These are phyloP conservation scores for Dysphania ambrosioides DNA, from an alignment of 148 eudicot species.

Conservation along the genomic window DNA sequence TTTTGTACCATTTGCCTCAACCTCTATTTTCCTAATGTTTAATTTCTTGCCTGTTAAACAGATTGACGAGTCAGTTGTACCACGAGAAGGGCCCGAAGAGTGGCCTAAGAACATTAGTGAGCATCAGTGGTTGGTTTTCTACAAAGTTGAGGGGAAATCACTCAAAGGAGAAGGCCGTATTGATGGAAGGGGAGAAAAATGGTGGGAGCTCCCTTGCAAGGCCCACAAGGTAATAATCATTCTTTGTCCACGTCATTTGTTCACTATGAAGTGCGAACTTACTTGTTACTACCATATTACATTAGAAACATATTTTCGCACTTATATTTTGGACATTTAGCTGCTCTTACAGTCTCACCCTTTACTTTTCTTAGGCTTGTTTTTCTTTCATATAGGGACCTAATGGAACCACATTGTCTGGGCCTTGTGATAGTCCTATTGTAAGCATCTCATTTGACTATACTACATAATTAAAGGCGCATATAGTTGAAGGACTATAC, in stretches of 20 bases:
- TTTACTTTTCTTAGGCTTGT: neutral
- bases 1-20: too few relatives aligned
- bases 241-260: neutral
- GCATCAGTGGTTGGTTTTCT: constrained; percentile 82
- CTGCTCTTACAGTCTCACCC: too few relatives aligned
- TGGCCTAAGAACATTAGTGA: constrained; percentile 63
- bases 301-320: too few relatives aligned
- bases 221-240: constrained; percentile 67
- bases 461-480: neutral
- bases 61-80: constrained; percentile 72
- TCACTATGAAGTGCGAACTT: too few relatives aligned
- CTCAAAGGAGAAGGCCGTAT: constrained; percentile 72
- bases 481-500: neutral
- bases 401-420: constrained; percentile 58
- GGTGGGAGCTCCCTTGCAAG: constrained; percentile 96
- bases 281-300: too few relatives aligned
- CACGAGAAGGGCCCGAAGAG: constrained; percentile 81
- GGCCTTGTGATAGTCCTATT: constrained; percentile 84
- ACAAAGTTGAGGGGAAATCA: constrained; percentile 51
- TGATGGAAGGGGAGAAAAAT: constrained; percentile 76
- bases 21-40: neutral
- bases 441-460: constrained; percentile 42
- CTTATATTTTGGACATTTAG: too few relatives aligned
- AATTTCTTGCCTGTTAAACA: constrained; percentile 16
- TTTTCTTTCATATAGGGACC: constrained; percentile 46